Base-by-base conservation (phyloP, 805 yeast genomes). In the Candida insectorum region DNA sequence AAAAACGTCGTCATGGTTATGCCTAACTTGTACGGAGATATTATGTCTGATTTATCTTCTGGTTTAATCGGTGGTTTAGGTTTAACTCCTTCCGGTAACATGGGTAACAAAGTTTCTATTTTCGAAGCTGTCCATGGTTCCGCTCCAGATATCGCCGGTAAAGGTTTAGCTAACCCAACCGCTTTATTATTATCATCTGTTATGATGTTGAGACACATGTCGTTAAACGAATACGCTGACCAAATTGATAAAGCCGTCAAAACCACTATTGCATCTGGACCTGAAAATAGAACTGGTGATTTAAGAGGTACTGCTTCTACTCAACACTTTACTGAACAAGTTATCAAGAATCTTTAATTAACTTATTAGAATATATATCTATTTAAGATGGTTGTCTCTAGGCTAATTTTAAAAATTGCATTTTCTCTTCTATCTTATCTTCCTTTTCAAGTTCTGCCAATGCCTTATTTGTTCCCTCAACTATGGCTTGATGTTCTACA, bases 71-170 rank as follows among this genome's bases (percentile, higher is more conserved):
- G 98, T 63, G 97, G 98, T 60, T 79, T 91, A 58, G 98, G 98
- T 70, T 79, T 93, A 64, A 93, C 98, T 43, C 98, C 98, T 49
- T 87, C 96, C 41, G 98, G 96, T 65, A 93, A 93, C 80, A 93
- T 93, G 89, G 98, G 98, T 74, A 86, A 87, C 75, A 82, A 85
- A 63, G 95, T 91, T 45, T 87, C 97, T 37, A 91, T 93, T 62
- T 93, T 93, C 65, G 98, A 93, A 79, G 98, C 98, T 47, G 98
- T 93, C 58, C 98, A 93, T 67, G 98, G 98, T 65, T 89, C 97
- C 39, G 98, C 98, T 45, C 98, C 98, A 52, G 98, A 93, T 65
- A 93, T 93, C 58, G 97, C 97, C 44, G 98, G 98, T 60, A 87
- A 93, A 77, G 94, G 95, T 61, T 79, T 86, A 62, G 98, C 98